phyloP scores from a whole-genome alignment of 495 filamentous ascomycete genomes.

The Parmelia sp. region DNA sequence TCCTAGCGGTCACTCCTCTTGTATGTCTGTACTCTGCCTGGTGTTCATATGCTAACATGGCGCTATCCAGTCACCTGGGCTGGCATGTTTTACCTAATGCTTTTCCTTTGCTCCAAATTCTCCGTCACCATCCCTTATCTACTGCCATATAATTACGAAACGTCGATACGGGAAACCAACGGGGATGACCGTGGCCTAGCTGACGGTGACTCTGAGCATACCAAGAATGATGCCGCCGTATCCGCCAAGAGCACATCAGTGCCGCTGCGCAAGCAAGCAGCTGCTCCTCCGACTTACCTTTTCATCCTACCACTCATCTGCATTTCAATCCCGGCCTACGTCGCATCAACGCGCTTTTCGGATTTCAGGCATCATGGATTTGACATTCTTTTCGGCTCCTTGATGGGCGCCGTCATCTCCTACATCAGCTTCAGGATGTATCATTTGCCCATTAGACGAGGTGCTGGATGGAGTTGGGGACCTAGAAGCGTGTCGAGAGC shows the following conservation, averaged over 20 bases:
- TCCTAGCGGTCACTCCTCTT: constrained; percentile 62
- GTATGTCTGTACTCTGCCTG: constrained; percentile 36
- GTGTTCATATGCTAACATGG: constrained; percentile 1
- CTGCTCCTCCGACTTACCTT: constrained; percentile 53
- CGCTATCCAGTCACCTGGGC: constrained; percentile 49
- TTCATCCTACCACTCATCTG: constrained; percentile 53
- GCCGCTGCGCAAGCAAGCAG: constrained; percentile 43
- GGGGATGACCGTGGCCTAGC: not conserved
- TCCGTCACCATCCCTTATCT: constrained; percentile 57
- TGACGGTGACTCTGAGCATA: constrained; percentile 27
- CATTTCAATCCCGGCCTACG: constrained; percentile 52
- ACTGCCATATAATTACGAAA: constrained; percentile 30
- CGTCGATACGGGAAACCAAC: not conserved
- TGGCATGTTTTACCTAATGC: constrained; percentile 55
- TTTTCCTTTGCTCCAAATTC: constrained; percentile 61
- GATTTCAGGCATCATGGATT: constrained; percentile 60
- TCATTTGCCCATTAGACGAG: constrained; percentile 58
- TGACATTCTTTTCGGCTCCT: constrained; percentile 55
- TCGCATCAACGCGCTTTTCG: constrained; percentile 55
- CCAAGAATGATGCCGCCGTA: constrained; percentile 20
- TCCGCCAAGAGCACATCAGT: constrained; percentile 6
- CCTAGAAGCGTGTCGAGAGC: constrained; percentile 38
- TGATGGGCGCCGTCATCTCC: constrained; percentile 51
- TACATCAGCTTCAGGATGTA: constrained; percentile 59
- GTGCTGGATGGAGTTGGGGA: constrained; percentile 51